phyloP scores from a whole-genome alignment of 352 stramenopile genomes.

The Pythium utonaiense region DNA sequence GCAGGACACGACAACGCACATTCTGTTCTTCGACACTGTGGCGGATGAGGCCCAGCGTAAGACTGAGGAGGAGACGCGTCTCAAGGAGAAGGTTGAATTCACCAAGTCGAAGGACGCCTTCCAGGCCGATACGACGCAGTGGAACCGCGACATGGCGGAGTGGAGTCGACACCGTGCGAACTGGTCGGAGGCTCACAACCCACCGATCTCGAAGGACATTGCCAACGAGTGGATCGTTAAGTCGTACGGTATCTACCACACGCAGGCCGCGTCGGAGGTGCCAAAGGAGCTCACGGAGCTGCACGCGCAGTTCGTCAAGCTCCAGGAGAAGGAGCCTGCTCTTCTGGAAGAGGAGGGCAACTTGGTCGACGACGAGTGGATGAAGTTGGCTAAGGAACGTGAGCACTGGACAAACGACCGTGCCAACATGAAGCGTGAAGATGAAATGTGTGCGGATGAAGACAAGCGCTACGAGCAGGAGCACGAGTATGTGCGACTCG shows the following conservation, averaged over 20 bases:
- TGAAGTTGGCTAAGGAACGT: slow-evolving; percentile 85
- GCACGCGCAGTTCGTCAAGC: slow-evolving; percentile 76
- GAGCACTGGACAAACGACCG: slow-evolving; percentile 87
- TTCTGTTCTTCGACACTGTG: slow-evolving; percentile 84
- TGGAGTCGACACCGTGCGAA: slow-evolving; percentile 86
- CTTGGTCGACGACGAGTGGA: slow-evolving; percentile 83
- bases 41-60: slow-evolving; percentile 65
- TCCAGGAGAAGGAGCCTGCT: slow-evolving; percentile 75
- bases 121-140: slow-evolving; percentile 84
- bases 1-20: slow-evolving; percentile 69
- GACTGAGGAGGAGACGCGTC: slow-evolving; percentile 75
- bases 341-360: slow-evolving; percentile 82
- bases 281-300: slow-evolving; percentile 70
- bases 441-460: slow-evolving; percentile 85
- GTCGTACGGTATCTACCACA: slow-evolving; percentile 83
- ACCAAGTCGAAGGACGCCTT: slow-evolving; percentile 87
- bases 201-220: slow-evolving; percentile 84
- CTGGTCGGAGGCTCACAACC: slow-evolving; percentile 86
- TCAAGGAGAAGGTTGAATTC: slow-evolving; percentile 88
- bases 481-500: slow-evolving; percentile 78
- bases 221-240: slow-evolving; percentile 86
- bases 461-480: slow-evolving; percentile 82
- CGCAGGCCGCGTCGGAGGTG: slow-evolving; percentile 36
- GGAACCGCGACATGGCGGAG: slow-evolving; percentile 87
- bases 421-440: slow-evolving; percentile 87